Base-by-base conservation (phyloP, 352 stramenopile genomes). In the Aphanomyces euteiches region DNA sequence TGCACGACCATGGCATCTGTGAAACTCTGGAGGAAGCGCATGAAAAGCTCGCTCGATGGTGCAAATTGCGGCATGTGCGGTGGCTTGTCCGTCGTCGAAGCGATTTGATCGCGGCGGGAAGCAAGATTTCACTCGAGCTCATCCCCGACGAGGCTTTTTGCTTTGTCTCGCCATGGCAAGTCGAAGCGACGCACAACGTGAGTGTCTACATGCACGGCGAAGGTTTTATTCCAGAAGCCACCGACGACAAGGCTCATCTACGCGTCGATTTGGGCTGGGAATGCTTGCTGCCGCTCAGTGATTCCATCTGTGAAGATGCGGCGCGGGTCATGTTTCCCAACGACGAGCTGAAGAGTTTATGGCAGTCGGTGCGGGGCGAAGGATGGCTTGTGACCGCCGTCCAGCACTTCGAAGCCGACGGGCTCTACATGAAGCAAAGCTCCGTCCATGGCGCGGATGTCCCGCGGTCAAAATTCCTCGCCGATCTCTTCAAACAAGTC, bases 141-240 rank as follows among this genome's bases (percentile, higher is more conserved):
- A 70, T 70, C 10, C 21, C 53, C 1, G 69, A 79, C 53, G 78
- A 92, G 58, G 81, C 84, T 15, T 89, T 94, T 73, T 89, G 90
- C 81, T 92, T 94, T 74, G 86, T 94, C 19, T 76, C 90, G 57
- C 82, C 83, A 17, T 94, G 86, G 86, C 84, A 94, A 76, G 79
- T 90, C 56, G 86, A 94, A 45, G 86, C 86, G 1, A 77, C 86
- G 43, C 66, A 64, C 64, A 94, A 87, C 70, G 75, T 84, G 12
- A 74, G 76, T 7, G 74, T 69, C 3, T 92, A 90, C 59, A 89
- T 94, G 78, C 80, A 92, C 63, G 75, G 76, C 50, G 68, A 67
- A 47, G 28, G 28, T 28, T 28, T 2, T 28, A 28, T 28, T 28
- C 28, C 28, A 0, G 57, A 28, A 10, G 15, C 34, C 7, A 3